A percentile compares a stretch with the other conserved stretches of the same genome.
Evolutionary conservation across 140 eudicot species (phyloP).

Genomic region (Bidens hawaiensis): DNA sequence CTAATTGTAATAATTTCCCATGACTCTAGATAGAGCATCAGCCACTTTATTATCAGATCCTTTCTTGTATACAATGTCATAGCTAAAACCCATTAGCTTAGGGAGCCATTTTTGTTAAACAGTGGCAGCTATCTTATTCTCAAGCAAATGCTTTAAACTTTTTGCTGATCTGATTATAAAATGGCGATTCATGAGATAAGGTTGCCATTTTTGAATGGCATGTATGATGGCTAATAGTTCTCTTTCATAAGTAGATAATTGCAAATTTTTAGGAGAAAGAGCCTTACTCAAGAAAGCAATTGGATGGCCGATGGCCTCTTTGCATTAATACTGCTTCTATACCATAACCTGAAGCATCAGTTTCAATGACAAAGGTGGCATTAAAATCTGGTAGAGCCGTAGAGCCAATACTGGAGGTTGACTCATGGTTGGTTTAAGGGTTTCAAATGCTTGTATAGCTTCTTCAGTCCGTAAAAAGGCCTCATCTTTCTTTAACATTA

Average conservation of each 20-base stretch:
- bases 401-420: not conserved
- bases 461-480: not conserved
- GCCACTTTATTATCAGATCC: not conserved
- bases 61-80: not conserved
- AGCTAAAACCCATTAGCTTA: not conserved
- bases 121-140: not conserved
- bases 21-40: not conserved
- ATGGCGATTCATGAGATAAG: not conserved
- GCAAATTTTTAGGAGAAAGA: not conserved
- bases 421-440: not conserved
- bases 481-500: not conserved
- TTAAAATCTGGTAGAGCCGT: not conserved
- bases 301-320: not conserved
- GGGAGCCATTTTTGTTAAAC: not conserved
- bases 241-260: not conserved
- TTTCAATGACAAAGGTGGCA: not conserved
- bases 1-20: not conserved
- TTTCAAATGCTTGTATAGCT: not conserved
- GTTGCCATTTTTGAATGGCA: not conserved
- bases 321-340: slow-evolving; percentile 3
- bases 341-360: not conserved
- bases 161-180: not conserved
- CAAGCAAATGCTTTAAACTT: not conserved
- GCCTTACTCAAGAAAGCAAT: not conserved
- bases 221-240: not conserved